Base-by-base conservation (phyloP, 2,329 filamentous ascomycete genomes). In the Fusarium decemcellulare region DNA sequence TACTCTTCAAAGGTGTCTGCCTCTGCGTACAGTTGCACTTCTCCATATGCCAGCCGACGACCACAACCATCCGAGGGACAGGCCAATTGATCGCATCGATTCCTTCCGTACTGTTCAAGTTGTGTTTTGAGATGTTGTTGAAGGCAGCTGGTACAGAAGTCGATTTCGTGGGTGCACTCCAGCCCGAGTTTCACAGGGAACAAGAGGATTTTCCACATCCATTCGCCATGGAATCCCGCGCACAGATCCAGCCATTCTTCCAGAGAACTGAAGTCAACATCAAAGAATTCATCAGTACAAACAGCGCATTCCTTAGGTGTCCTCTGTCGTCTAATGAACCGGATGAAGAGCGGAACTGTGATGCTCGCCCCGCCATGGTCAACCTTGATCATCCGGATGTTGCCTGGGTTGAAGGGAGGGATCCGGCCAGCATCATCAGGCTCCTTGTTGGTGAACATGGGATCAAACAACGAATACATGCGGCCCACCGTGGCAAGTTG, bases 141-240 rank as follows among this genome's bases (percentile, higher is more conserved):
- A 7, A 64, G 11, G 32, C 61, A 64, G 6, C 14, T 8, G 0
- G 46, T 64, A 29, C 63, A 66, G 29, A 66, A 64, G 14, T 61
- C 55, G 14, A 66, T 63, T 4, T 36, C 32, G 39, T 66, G 63
- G 10, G 8, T 53, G 12, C 63, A 66, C 3, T 37, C 16, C 14
- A 23, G 15, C n/a, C 40, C 30, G 6, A 66, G 23, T 18, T 63
- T 66, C 7, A 56, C 40, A 2, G 56, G 61, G 32, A 67, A 61
- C 14, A 52, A 11, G 5, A 66, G 48, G 16, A 66, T 37, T 23
- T 27, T 66, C 63, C 63, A 66, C 34, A 60, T 66, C 63, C 63
- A 66, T n/a, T 66, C 51, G 5, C 60, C 60, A 9, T 53, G 27
- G 29, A 63, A 60, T 2, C 57, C 55, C 1, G 34, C 29, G 27